A percentile compares a stretch with the other conserved stretches of the same genome.
Conservation (phyloP, 768 basidiomycete genomes). For the Lactarius sp. region DNA sequence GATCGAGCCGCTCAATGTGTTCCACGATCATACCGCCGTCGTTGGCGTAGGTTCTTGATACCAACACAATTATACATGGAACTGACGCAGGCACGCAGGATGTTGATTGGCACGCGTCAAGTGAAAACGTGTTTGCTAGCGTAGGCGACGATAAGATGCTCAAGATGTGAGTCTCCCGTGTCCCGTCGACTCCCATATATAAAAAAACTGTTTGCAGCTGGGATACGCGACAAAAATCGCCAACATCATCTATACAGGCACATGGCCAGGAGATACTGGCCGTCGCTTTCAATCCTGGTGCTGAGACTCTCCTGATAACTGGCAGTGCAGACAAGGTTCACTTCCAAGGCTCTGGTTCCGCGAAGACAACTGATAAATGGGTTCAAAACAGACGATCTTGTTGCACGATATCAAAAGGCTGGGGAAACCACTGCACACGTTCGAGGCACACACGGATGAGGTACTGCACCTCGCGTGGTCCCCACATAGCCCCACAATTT, state of each 20-base stretch:
- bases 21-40: slow-evolving; percentile 83
- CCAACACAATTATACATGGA: not conserved
- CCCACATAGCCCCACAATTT: slow-evolving; percentile 85
- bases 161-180: slow-evolving; percentile 62
- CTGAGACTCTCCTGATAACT: slow-evolving; percentile 75
- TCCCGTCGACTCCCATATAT: slow-evolving; percentile 13
- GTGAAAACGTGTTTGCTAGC: slow-evolving; percentile 85
- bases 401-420: slow-evolving; percentile 82
- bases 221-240: slow-evolving; percentile 77
- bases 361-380: not conserved
- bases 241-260: slow-evolving; percentile 71
- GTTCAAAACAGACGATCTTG: slow-evolving; percentile 60
- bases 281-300: slow-evolving; percentile 84
- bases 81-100: slow-evolving; percentile 48
- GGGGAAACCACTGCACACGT: slow-evolving; percentile 77
- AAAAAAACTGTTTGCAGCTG: slow-evolving; percentile 51
- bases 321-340: slow-evolving; percentile 90
- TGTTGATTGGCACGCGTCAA: slow-evolving; percentile 88
- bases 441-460: slow-evolving; percentile 92
- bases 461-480: slow-evolving; percentile 95
- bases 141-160: slow-evolving; percentile 95
- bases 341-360: not conserved
- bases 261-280: slow-evolving; percentile 90
- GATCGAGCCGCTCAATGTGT: slow-evolving; percentile 81
- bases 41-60: slow-evolving; percentile 66